Evolutionary conservation across 768 basidiomycete genomes (phyloP).

Genomic region (Lactarius vividus): DNA sequence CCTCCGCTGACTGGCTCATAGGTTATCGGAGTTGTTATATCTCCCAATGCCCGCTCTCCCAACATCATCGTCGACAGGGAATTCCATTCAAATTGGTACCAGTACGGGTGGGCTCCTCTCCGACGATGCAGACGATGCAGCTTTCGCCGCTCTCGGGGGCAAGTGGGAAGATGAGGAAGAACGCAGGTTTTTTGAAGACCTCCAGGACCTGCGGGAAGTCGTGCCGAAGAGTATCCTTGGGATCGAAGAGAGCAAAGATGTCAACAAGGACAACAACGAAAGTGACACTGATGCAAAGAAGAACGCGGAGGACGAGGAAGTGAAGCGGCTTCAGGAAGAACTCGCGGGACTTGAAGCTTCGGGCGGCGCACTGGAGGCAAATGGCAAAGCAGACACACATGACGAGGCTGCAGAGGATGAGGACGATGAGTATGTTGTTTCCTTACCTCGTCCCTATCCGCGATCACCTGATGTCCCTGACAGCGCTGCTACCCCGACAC

Average conservation of each 20-base stretch:
- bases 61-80: slow-evolving; percentile 72
- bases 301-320: slow-evolving; percentile 63
- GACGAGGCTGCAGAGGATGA: slow-evolving; percentile 27
- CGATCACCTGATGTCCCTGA: neutral
- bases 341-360: slow-evolving; percentile 56
- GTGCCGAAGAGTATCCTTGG: slow-evolving; percentile 88
- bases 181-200: slow-evolving; percentile 87
- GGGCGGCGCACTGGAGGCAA: slow-evolving; percentile 28
- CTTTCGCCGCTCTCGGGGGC: slow-evolving; percentile 51
- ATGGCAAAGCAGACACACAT: slow-evolving; percentile 24
- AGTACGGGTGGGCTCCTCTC: slow-evolving; percentile 41
- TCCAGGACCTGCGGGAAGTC: slow-evolving; percentile 87
- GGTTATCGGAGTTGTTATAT: slow-evolving; percentile 89
- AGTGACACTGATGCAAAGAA: slow-evolving; percentile 53
- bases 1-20: slow-evolving; percentile 33
- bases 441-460: neutral
- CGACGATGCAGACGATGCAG: slow-evolving; percentile 57
- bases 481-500: slow-evolving; percentile 57
- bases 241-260: slow-evolving; percentile 44
- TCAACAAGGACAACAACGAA: slow-evolving; percentile 37
- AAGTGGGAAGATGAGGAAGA: slow-evolving; percentile 99
- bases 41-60: slow-evolving; percentile 82
- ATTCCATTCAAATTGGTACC: slow-evolving; percentile 76
- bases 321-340: slow-evolving; percentile 75
- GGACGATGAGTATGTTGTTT: slow-evolving; percentile 35